Percentiles rank a stretch among this genome's conserved stretches.
These are phyloP conservation scores for Aquanectria penicillioides DNA, from an alignment of 2,329 filamentous ascomycete genomes.

Conservation along the genomic window DNA sequence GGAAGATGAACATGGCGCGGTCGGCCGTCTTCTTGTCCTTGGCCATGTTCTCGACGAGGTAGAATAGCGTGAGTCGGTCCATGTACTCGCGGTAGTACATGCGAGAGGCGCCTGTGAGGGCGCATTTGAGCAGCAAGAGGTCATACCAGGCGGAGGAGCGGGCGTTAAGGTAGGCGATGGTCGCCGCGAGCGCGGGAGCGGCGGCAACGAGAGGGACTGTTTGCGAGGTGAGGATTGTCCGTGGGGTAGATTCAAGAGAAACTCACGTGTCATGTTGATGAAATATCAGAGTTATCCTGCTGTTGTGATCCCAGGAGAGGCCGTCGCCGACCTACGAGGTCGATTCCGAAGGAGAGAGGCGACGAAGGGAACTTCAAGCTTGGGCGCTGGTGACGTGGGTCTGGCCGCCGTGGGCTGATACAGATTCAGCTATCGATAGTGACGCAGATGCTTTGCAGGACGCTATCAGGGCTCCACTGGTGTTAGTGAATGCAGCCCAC, in stretches of 20 bases:
- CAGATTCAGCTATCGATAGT: slow-evolving; percentile 11
- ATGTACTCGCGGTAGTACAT: slow-evolving; percentile 59
- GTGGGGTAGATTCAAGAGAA: too few relatives aligned
- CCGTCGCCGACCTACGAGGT: not conserved
- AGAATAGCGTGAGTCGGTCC: slow-evolving; percentile 78
- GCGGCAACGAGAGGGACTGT: slow-evolving; percentile 64
- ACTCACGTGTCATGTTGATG: slow-evolving; percentile 32
- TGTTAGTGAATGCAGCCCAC: too few relatives aligned
- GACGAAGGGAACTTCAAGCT: too few relatives aligned
- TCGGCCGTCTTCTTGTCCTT: slow-evolving; percentile 60
- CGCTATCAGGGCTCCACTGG: too few relatives aligned
- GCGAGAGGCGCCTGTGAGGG: slow-evolving; percentile 57
- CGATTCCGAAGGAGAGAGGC: not conserved
- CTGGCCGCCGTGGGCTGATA: slow-evolving; percentile 13
- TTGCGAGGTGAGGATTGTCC: not conserved
- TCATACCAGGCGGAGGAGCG: slow-evolving; percentile 75
- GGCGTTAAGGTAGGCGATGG: slow-evolving; percentile 82
- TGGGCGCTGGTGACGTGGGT: slow-evolving; percentile 10
- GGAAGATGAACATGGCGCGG: slow-evolving; percentile 71
- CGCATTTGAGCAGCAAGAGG: slow-evolving; percentile 64
- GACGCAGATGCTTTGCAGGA: too few relatives aligned
- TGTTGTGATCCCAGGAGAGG: not conserved
- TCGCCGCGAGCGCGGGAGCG: slow-evolving; percentile 70
- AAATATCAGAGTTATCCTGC: not conserved
- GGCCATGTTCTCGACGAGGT: slow-evolving; percentile 76